Evolutionary conservation across 2,329 filamentous ascomycete species (phyloP).

Genomic region (Elsinoe batatas): DNA sequence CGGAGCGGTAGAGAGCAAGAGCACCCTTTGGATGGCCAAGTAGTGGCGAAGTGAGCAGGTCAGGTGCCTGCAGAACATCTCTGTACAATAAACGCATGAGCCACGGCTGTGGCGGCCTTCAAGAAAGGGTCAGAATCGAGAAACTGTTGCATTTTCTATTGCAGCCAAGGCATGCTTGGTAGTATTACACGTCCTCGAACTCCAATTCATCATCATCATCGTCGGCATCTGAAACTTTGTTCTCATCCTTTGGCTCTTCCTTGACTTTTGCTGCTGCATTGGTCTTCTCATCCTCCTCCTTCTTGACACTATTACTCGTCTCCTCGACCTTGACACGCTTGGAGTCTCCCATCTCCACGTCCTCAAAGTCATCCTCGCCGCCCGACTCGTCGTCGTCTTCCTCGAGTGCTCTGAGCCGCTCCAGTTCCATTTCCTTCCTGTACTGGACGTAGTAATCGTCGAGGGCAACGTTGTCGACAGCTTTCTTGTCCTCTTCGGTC

Average conservation of each 20-base stretch:
- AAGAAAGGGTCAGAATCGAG: not conserved
- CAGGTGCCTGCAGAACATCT: not conserved
- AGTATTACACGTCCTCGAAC: conserved; percentile 33
- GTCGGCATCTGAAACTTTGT: conserved; percentile 30
- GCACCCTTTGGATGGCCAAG: too few relatives aligned
- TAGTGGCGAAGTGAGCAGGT: too few relatives aligned
- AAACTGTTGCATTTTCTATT: not conserved
- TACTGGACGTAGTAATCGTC: conserved; percentile 60
- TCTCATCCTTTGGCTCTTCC: conserved; percentile 16
- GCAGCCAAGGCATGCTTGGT: not conserved
- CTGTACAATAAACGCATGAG: not conserved
- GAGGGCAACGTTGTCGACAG: conserved; percentile 48
- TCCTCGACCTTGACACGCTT: conserved; percentile 21
- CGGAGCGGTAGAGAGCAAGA: too few relatives aligned
- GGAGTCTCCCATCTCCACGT: conserved; percentile 42
- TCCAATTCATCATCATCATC: conserved; percentile 40
- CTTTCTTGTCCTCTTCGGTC: conserved; percentile 37
- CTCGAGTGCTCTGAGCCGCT: conserved; percentile 35
- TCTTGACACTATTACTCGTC: conserved; percentile 28
- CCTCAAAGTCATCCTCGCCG: conserved; percentile 41
- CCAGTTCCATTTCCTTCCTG: conserved; percentile 47
- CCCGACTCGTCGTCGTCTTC: conserved; percentile 36
- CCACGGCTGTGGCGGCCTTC: not conserved
- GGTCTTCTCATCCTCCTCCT: conserved; percentile 31
- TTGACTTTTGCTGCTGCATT: conserved; percentile 14